phyloP scores from a whole-genome alignment of 2,329 filamentous ascomycete genomes.

The Exutisphaerella laricina region DNA sequence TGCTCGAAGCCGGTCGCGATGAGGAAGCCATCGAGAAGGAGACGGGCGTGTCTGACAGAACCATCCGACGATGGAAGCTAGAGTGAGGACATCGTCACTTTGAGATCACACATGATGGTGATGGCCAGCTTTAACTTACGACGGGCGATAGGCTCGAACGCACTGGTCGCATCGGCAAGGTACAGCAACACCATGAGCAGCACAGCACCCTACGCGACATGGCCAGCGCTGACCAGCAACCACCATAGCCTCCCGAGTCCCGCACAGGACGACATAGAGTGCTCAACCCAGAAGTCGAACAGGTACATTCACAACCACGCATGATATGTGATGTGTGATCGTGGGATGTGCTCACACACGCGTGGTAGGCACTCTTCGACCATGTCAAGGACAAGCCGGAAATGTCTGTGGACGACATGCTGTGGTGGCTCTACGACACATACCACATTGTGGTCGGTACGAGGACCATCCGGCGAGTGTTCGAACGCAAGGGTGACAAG shows the following conservation, averaged over 20 bases:
- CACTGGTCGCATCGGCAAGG: conserved; percentile 33
- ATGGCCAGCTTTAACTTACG: too few species aligned
- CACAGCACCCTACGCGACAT: neutral
- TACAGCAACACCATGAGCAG: conserved; percentile 1
- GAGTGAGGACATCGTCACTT: too few species aligned
- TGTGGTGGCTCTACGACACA: conserved; percentile 36
- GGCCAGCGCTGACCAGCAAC: neutral
- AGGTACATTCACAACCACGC: conserved; percentile 16
- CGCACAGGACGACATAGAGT: conserved; percentile 34
- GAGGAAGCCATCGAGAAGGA: conserved; percentile 35
- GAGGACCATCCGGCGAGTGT: conserved; percentile 34
- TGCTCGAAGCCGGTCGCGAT: conserved; percentile 33
- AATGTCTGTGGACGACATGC: conserved; percentile 35
- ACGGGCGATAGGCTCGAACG: neutral
- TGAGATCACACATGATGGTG: too few species aligned
- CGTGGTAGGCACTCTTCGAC: conserved; percentile 29
- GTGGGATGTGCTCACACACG: conserved; percentile 12
- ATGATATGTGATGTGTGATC: too few species aligned
- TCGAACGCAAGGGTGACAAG: conserved; percentile 35
- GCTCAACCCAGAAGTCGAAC: conserved; percentile 33
- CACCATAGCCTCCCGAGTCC: conserved; percentile 29
- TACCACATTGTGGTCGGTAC: conserved; percentile 36
- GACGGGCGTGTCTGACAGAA: conserved; percentile 34
- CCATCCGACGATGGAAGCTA: conserved; percentile 34
- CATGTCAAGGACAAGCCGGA: conserved; percentile 33